phyloP scores from a whole-genome alignment of 306 rosid genomes.

The Coriaria nepalensis region DNA sequence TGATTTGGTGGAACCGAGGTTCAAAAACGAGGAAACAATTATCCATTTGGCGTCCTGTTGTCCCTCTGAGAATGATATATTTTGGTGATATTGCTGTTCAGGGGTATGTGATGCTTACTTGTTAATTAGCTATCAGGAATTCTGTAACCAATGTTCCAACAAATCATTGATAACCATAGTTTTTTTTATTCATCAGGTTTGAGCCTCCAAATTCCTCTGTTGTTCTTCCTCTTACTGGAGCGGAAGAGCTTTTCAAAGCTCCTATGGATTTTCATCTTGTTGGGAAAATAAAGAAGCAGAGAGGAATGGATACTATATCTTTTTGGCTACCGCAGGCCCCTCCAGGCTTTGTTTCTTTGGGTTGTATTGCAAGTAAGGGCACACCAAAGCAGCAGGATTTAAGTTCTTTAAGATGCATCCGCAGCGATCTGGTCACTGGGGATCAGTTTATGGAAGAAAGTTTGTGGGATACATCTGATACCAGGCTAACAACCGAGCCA shows the following conservation, averaged over 20 bases:
- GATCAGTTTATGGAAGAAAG: conserved; percentile 78
- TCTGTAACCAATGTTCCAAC: conserved; percentile 9
- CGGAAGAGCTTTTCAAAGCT: conserved; percentile 48
- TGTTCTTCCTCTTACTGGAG: conserved; percentile 62
- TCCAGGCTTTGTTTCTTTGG: conserved; percentile 86
- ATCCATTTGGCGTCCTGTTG: conserved; percentile 91
- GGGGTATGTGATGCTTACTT: conserved; percentile 36
- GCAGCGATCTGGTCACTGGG: conserved; percentile 78
- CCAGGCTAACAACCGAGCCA: conserved; percentile 39
- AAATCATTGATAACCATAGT: conserved; percentile 8
- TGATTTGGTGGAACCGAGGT: conserved; percentile 91
- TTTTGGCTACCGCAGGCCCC: conserved; percentile 98
- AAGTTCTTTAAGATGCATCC: conserved; percentile 64
- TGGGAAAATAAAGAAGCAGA: conserved; percentile 78
- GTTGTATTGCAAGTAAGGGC: conserved; percentile 75
- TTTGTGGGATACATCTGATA: conserved; percentile 84
- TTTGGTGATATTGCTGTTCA: conserved; percentile 81
- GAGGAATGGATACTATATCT: conserved; percentile 64
- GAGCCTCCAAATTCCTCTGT: conserved; percentile 85
- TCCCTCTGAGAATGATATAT: conserved; percentile 67
- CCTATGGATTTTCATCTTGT: conserved; percentile 75
- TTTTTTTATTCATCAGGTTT: conserved; percentile 35
- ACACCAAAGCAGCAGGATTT: conserved; percentile 61
- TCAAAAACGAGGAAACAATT: conserved; percentile 53
- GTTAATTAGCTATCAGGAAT: conserved; percentile 12